Conservation (phyloP, 768 basidiomycete genomes). For the Xerocomellus chrysenteron region DNA sequence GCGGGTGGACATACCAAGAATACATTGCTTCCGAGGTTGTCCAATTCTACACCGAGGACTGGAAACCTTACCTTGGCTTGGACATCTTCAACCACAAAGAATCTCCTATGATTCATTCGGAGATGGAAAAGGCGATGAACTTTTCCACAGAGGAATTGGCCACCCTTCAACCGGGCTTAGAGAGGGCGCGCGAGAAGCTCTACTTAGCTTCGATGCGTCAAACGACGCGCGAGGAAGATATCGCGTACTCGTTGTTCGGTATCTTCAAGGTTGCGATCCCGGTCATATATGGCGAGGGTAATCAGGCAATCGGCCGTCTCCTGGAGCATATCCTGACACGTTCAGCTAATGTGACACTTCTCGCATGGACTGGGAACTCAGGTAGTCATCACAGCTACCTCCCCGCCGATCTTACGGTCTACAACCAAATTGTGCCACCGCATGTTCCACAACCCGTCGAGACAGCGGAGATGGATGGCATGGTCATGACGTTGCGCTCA, state of each 20-base stretch:
- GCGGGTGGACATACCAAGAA: constrained; percentile 10
- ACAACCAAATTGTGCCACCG: not conserved
- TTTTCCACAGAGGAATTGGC: not conserved
- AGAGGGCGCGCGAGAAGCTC: constrained; percentile 18
- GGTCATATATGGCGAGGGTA: constrained; percentile 14
- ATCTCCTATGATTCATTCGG: not conserved
- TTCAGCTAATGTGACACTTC: constrained; percentile 7
- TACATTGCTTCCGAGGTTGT: constrained; percentile 11
- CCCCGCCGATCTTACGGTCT: not conserved
- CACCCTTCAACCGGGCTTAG: constrained; percentile 5
- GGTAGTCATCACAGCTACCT: constrained; percentile 11
- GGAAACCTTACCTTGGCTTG: constrained; percentile 11
- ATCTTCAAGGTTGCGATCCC: constrained; percentile 12
- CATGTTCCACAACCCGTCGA: constrained; percentile 1
- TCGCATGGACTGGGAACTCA: constrained; percentile 16
- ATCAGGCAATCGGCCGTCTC: constrained; percentile 9
- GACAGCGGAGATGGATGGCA: not conserved
- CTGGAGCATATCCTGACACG: constrained; percentile 14
- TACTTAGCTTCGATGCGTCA: constrained; percentile 9
- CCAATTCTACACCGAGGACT: constrained; percentile 17
- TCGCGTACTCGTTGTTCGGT: constrained; percentile 15
- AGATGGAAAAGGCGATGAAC: constrained; percentile 1
- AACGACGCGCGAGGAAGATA: constrained; percentile 10
- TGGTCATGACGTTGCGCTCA: not conserved
- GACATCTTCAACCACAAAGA: constrained; percentile 6